A percentile compares a stretch with the other conserved stretches of the same genome.
phyloP scores from a whole-genome alignment of 768 basidiomycete genomes.

The Tubosaeta sp. region DNA sequence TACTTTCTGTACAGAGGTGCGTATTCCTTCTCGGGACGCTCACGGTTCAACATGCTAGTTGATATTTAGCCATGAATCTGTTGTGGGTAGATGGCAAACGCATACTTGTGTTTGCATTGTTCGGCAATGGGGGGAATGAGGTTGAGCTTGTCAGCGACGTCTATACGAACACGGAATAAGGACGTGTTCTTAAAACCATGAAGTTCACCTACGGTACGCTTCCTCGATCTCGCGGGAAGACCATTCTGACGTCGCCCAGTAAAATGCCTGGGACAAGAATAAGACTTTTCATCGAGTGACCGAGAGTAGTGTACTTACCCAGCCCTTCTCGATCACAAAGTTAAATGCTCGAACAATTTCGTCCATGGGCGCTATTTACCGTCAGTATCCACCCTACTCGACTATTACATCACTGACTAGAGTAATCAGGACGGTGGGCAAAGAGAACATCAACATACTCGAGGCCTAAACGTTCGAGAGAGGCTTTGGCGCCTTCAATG shows the following conservation, averaged over 20 bases:
- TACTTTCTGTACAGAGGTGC: constrained; percentile 44
- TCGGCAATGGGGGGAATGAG: constrained; percentile 49
- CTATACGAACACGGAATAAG: constrained; percentile 17
- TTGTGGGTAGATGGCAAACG: not conserved
- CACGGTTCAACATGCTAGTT: constrained; percentile 47
- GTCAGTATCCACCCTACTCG: constrained; percentile 1
- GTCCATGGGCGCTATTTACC: constrained; percentile 38
- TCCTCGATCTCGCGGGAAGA: constrained; percentile 46
- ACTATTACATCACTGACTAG: constrained; percentile 19
- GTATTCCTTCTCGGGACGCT: constrained; percentile 54
- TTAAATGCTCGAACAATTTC: constrained; percentile 60
- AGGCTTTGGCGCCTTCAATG: constrained; percentile 51
- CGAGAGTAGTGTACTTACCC: constrained; percentile 25
- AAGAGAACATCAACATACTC: constrained; percentile 52
- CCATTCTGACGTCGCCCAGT: constrained; percentile 57
- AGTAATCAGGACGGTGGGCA: constrained; percentile 46
- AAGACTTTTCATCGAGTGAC: not conserved
- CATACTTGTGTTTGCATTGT: constrained; percentile 46
- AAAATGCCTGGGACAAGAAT: constrained; percentile 29
- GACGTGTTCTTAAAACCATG: not conserved
- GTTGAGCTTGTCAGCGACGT: constrained; percentile 47
- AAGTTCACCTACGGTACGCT: constrained; percentile 31
- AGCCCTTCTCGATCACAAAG: constrained; percentile 46
- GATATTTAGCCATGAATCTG: not conserved
- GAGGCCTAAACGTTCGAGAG: constrained; percentile 46